Evolutionary conservation across 805 yeast species (phyloP), one percentile per base, ranked within the genome.

Genomic region (Spathaspora boniae): DNA sequence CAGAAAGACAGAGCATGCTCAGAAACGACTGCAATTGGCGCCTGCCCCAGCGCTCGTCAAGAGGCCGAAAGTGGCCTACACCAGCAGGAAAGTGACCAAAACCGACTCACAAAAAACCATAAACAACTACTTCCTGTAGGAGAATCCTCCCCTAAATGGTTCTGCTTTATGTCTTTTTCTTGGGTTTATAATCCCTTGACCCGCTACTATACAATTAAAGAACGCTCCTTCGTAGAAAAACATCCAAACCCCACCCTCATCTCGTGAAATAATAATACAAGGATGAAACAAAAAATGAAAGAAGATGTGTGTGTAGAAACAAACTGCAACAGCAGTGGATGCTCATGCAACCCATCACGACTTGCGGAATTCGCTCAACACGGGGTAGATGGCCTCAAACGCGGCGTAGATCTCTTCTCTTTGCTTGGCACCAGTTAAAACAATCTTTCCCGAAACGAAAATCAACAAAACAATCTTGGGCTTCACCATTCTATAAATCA

Each of bases 351-450:
- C 24, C 29, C 9, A 20, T 42, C 55, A 79, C 38, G 77, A 76
- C 63, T 93, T 93, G 61, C 98, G 81, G 71, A 91, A 93, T 73
- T 93, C 98, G 69, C 94, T 89, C 73, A 93, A 74, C 63, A 93
- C 98, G 33, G 98, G 98, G 63, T 91, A 93, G 34, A 93, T 93
- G 41, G 97, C 95, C 61, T 91, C 98, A 60, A 93, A 93, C 4
- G 98, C 98, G 51, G 89, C 95, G 58, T 93, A 93, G 46, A 93
- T 93, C 62, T 93, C 98, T 61, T 93, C 98, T 62, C 98, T 83
- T 64, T 93, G 97, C 62, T 93, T 93, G 14, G 98, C 98, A 72
- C 98, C 98, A 6, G 98, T 93, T 50, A 93, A 71, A 34, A 93
- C 98, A 64, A 93, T 93, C 62, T 93, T 93, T 22, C 98, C 98